A percentile compares a stretch with the other conserved stretches of the same genome.
Evolutionary conservation across 1,139 yeast species (phyloP).

Genomic region (Pichia sp.): DNA sequence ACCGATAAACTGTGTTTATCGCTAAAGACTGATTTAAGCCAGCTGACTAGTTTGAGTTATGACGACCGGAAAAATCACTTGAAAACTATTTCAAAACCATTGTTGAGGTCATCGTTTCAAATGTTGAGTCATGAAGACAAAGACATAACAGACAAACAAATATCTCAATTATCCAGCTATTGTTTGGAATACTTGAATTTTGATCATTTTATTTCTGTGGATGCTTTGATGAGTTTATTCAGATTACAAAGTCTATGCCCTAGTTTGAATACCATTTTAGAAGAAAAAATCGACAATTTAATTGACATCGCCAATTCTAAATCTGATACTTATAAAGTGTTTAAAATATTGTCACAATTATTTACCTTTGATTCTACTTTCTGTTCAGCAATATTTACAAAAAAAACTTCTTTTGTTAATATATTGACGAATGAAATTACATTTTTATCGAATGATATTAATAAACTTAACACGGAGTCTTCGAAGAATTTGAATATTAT

Average conservation of each 20-base stretch:
- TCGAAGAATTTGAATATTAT: constrained; percentile 15
- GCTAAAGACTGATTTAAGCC: constrained; percentile 5
- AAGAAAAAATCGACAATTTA: constrained; percentile 22
- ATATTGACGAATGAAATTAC: constrained; percentile 26
- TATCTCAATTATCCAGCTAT: background rate
- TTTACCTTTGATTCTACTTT: constrained; percentile 23
- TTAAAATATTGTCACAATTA: constrained; percentile 21
- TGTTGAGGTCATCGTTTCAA: constrained; percentile 6
- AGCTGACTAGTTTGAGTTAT: background rate
- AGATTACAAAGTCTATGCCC: background rate
- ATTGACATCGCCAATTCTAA: constrained; percentile 16
- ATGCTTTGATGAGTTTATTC: constrained; percentile 9
- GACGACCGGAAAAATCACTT: constrained; percentile 6
- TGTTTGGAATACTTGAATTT: constrained; percentile 9
- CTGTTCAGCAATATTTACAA: constrained; percentile 21
- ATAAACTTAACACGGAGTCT: constrained; percentile 5
- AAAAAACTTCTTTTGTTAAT: constrained; percentile 20
- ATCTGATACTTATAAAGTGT: constrained; percentile 16
- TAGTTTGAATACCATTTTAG: constrained; percentile 1
- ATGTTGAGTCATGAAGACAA: background rate
- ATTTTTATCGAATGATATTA: constrained; percentile 12
- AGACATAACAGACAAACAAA: background rate
- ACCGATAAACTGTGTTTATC: background rate
- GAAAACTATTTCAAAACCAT: constrained; percentile 5
- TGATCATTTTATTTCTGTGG: constrained; percentile 9